Evolutionary conservation across 2,329 filamentous ascomycete genomes (phyloP).

Genomic region (Davidsoniella australis): DNA sequence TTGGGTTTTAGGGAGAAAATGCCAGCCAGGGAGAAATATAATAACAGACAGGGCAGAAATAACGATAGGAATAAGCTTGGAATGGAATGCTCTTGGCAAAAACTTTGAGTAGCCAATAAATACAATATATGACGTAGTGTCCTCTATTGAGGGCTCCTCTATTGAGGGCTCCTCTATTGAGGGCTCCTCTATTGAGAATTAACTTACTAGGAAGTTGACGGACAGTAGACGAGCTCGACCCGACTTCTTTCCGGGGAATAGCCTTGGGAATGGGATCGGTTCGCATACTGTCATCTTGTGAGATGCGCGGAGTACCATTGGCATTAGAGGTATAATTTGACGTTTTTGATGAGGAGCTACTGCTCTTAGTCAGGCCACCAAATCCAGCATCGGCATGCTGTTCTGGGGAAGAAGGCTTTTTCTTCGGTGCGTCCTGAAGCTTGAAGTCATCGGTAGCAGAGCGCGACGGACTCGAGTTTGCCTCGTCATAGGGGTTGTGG

Average conservation of each 20-base stretch:
- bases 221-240: slow-evolving; percentile 21
- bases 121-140: too few relatives aligned
- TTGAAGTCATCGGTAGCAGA: slow-evolving; percentile 45
- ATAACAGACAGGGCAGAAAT: too few relatives aligned
- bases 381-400: slow-evolving; percentile 12
- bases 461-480: slow-evolving; percentile 20
- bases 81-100: background rate
- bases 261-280: slow-evolving; percentile 21
- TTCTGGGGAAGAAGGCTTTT: slow-evolving; percentile 29
- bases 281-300: slow-evolving; percentile 4
- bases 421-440: slow-evolving; percentile 64
- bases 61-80: background rate
- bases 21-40: too few relatives aligned
- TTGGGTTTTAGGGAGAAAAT: too few relatives aligned
- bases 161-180: too few relatives aligned
- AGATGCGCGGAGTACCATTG: slow-evolving; percentile 4
- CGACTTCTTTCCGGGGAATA: slow-evolving; percentile 49
- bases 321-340: slow-evolving; percentile 2
- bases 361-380: slow-evolving; percentile 9
- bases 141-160: too few relatives aligned
- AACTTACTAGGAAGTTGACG: slow-evolving; percentile 23
- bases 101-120: too few relatives aligned
- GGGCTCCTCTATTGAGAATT: too few relatives aligned
- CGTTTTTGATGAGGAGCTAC: slow-evolving; percentile 8
- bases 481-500: slow-evolving; percentile 16